Conservation (phyloP, 306 rosid genomes). For the Dalbergia cochinchinensis region DNA sequence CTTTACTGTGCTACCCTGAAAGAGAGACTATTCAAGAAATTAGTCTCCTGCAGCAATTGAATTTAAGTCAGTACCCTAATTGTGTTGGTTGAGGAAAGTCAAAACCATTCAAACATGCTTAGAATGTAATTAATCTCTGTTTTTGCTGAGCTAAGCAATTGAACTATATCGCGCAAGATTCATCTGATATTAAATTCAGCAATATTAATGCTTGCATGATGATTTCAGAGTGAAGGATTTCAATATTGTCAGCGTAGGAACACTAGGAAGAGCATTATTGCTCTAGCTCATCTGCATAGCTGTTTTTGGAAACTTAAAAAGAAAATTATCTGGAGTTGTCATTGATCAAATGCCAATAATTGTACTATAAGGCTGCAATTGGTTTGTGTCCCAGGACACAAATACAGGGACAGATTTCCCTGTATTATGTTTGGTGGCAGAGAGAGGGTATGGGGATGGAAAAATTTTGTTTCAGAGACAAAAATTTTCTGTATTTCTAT, state of each 20-base stretch:
- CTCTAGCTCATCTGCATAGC: not conserved
- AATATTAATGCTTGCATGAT: conserved; percentile 18
- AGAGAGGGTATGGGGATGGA: too few species aligned
- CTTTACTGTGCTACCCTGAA: conserved; percentile 76
- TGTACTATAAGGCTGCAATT: too few species aligned
- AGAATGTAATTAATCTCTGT: too few species aligned
- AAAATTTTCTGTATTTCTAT: too few species aligned
- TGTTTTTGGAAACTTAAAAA: not conserved
- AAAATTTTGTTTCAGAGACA: too few species aligned
- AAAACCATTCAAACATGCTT: not conserved
- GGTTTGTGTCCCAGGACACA: too few species aligned
- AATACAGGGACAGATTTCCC: too few species aligned
- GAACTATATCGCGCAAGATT: not conserved
- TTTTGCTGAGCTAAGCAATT: not conserved
- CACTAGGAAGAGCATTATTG: not conserved
- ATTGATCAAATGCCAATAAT: too few species aligned
- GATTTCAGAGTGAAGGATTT: not conserved
- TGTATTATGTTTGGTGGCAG: too few species aligned
- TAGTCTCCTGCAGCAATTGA: conserved; percentile 19
- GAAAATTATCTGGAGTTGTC: too few species aligned
- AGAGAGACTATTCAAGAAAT: conserved; percentile 18
- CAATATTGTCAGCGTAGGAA: not conserved
- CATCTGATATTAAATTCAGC: not conserved
- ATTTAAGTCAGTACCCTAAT: conserved; percentile 12
- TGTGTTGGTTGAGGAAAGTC: conserved; percentile 25